These are phyloP conservation scores for Euphrasia arctica DNA, from an alignment of 305 asterid species.

Conservation along the genomic window DNA sequence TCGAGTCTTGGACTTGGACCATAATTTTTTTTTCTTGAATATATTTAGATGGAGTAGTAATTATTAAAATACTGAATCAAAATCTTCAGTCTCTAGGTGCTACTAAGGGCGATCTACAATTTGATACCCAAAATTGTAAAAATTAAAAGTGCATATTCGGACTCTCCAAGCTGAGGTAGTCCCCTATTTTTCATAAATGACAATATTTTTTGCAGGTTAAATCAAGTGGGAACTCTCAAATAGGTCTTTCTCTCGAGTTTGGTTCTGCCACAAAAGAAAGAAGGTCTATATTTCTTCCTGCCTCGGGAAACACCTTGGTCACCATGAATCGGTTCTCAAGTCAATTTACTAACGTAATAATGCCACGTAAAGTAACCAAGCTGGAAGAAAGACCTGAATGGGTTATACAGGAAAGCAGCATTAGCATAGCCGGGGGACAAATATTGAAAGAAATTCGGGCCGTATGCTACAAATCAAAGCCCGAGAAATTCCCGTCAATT, in stretches of 20 bases:
- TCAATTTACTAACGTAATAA: slow-evolving; percentile 44
- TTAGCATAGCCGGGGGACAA: slow-evolving; percentile 66
- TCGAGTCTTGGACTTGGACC: too few relatives aligned
- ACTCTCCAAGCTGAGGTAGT: too few relatives aligned
- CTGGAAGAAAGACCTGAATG: slow-evolving; percentile 47
- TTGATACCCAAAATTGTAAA: too few relatives aligned
- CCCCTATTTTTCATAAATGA: slow-evolving; percentile 8
- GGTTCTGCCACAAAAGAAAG: slow-evolving; percentile 38
- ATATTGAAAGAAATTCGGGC: slow-evolving; percentile 54
- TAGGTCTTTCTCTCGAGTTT: slow-evolving; percentile 66
- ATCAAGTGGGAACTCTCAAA: slow-evolving; percentile 49
- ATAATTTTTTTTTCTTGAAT: too few relatives aligned
- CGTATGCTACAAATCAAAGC: slow-evolving; percentile 54
- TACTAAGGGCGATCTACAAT: too few relatives aligned
- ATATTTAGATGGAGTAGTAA: too few relatives aligned
- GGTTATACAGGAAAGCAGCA: slow-evolving; percentile 58
- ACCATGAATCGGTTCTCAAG: slow-evolving; percentile 57
- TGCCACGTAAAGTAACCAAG: slow-evolving; percentile 53
- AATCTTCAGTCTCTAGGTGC: too few relatives aligned
- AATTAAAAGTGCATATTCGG: too few relatives aligned
- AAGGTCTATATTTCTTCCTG: slow-evolving; percentile 57
- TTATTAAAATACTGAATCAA: too few relatives aligned
- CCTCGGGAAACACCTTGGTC: slow-evolving; percentile 50
- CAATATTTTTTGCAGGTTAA: slow-evolving; percentile 53
- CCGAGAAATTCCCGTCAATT: slow-evolving; percentile 22